Base-by-base conservation (phyloP, 176 grass and related monocot species). In the Triticum urartu region DNA sequence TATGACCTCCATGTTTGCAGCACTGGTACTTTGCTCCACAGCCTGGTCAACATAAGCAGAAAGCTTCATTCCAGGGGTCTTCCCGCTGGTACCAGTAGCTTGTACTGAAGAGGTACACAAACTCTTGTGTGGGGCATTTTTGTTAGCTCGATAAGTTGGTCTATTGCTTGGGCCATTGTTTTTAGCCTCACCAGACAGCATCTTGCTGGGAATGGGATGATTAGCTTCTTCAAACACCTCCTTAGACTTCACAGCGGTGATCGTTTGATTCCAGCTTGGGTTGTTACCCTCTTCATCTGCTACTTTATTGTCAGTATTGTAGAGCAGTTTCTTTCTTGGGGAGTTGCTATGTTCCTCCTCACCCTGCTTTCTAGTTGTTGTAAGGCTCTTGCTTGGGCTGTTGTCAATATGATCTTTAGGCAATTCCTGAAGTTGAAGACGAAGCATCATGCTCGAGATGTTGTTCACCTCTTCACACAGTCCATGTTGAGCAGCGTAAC, bases 1-100 rank as follows among this genome's bases (percentile, higher is more conserved):
- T 82, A 64, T 56, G n/a, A 48, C 82, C 56, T 94, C 75, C 28
- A 86, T 65, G 25, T 79, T 59, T 66, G 70, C 52, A 40, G 52
- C 0, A 1, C 52, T 71, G 62, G 48, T 71, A 75, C 78, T 81
- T 86, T 15, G 83, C 25, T 82, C 77, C 18, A 67, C 26, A 81
- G 77, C 61, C 26, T 61, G 69, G 35, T 12, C 48, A 76, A 30
- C 47, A 77, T 62, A 86, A 28, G 60, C 42, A 48, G 71, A 35
- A 68, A 8, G 60, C 38, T 89, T 89, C 13, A 75, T 75, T 75
- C 59, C 5, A n/a, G 20, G 75, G 64, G 62, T 60, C 12, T 61
- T 85, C 18, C 67, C 4, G 47, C 77, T 76, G 68, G 60, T 47
- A 75, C 72, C 15, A 48, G 61, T 59, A 81, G 26, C 45, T 22